A percentile compares a stretch with the other conserved stretches of the same genome.
Evolutionary conservation across 2,329 filamentous ascomycete genomes (phyloP).

Genomic region (Fusarium coffeatum): DNA sequence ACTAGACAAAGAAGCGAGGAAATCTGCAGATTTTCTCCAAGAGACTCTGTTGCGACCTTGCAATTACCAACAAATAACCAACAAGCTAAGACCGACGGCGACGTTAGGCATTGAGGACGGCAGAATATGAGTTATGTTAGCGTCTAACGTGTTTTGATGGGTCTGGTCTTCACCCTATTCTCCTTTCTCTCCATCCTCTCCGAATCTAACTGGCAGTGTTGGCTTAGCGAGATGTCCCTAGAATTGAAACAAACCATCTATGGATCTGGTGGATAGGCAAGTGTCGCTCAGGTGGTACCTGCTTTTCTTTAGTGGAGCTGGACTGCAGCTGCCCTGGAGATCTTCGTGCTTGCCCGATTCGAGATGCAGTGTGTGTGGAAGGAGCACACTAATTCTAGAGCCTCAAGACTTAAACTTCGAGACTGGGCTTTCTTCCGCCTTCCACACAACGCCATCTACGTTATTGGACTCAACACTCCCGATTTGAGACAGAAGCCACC

Average conservation of each 20-base stretch:
- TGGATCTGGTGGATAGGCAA: conserved; percentile 19
- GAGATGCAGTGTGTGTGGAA: conserved; percentile 4
- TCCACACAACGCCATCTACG: conserved; percentile 13
- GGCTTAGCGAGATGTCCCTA: neutral
- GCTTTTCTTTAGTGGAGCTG: neutral
- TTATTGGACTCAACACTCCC: neutral
- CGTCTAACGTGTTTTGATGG: conserved; percentile 15
- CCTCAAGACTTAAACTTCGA: conserved; percentile 3
- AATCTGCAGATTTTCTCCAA: neutral
- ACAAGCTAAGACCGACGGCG: conserved; percentile 12
- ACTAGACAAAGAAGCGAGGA: neutral
- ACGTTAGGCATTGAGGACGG: conserved; percentile 27
- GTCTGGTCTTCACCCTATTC: neutral
- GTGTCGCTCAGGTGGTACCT: conserved; percentile 10
- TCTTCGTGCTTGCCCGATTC: conserved; percentile 8
- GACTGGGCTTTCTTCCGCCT: neutral
- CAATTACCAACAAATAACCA: conserved; percentile 11
- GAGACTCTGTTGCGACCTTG: neutral
- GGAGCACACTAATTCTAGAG: conserved; percentile 14
- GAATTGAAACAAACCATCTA: conserved; percentile 30
- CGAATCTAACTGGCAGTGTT: neutral
- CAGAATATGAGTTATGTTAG: conserved; percentile 10
- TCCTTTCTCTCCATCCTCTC: conserved; percentile 19
- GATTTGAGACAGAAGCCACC: neutral
- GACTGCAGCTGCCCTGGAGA: conserved; percentile 14